phyloP scores from a whole-genome alignment of 805 yeast genomes.

The Starmerella etchellsii region DNA sequence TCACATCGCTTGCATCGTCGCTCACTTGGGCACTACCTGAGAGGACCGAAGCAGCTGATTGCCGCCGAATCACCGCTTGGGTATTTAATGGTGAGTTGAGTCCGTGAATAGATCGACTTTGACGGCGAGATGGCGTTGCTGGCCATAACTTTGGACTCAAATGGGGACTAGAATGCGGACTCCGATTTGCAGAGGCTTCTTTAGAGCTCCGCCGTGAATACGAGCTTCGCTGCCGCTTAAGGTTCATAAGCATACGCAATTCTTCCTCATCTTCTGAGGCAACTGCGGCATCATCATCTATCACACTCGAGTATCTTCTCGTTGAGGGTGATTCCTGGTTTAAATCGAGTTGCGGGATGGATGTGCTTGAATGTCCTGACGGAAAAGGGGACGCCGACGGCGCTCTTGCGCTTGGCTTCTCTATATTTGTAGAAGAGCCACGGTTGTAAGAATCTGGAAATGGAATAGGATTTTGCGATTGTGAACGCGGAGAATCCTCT shows the following conservation, averaged over 20 bases:
- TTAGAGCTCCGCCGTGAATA: constrained; percentile 10
- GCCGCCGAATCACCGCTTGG: constrained; percentile 1
- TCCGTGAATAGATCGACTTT: constrained; percentile 3
- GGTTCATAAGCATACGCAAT: constrained; percentile 6
- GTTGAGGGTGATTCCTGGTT: too few relatives aligned
- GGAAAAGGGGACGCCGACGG: too few relatives aligned
- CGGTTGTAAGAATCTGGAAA: too few relatives aligned
- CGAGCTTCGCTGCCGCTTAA: constrained; percentile 9
- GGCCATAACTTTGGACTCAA: constrained; percentile 16
- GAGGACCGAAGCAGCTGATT: constrained; percentile 8
- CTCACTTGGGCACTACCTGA: not conserved
- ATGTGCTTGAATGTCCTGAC: too few relatives aligned
- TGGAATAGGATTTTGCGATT: too few relatives aligned
- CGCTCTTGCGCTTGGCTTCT: too few relatives aligned
- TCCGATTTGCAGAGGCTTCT: constrained; percentile 7
- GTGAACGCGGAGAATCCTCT: too few relatives aligned
- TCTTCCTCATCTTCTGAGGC: constrained; percentile 14
- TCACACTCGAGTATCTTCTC: too few relatives aligned
- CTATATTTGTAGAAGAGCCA: too few relatives aligned
- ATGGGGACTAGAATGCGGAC: constrained; percentile 14
- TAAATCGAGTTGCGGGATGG: too few relatives aligned
- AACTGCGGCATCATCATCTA: constrained; percentile 3
- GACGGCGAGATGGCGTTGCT: constrained; percentile 10
- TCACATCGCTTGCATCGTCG: too few relatives aligned
- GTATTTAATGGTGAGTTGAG: not conserved